A percentile compares a stretch with the other conserved stretches of the same genome.
phyloP scores from a whole-genome alignment of 352 stramenopile genomes.

The Lagenidium giganteum region DNA sequence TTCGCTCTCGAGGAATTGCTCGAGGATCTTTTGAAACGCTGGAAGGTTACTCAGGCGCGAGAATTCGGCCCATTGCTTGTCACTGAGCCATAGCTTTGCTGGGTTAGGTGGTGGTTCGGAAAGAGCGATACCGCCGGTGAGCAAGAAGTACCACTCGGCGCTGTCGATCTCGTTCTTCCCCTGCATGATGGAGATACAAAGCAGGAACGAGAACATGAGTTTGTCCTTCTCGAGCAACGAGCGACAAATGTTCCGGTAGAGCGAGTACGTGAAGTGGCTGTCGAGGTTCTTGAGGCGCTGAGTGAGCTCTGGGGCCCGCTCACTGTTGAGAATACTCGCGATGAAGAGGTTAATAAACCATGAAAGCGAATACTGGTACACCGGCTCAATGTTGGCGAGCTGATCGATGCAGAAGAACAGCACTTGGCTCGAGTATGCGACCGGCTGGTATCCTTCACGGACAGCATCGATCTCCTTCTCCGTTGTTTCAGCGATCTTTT shows the following conservation, averaged over 20 bases:
- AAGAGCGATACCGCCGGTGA: slow-evolving; percentile 90
- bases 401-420: slow-evolving; percentile 95
- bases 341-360: slow-evolving; percentile 93
- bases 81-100: slow-evolving; percentile 84
- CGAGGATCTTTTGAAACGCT: slow-evolving; percentile 71
- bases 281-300: slow-evolving; percentile 81
- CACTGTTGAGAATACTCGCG: slow-evolving; percentile 83
- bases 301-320: slow-evolving; percentile 65
- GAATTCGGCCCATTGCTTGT: slow-evolving; percentile 93
- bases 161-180: slow-evolving; percentile 73
- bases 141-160: slow-evolving; percentile 91
- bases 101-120: slow-evolving; percentile 89
- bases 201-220: slow-evolving; percentile 90
- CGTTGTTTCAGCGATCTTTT: slow-evolving; percentile 86
- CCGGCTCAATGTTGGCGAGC: slow-evolving; percentile 91
- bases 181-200: slow-evolving; percentile 86
- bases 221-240: slow-evolving; percentile 93
- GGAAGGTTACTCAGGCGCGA: slow-evolving; percentile 79
- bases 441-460: slow-evolving; percentile 82
- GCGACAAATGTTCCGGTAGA: slow-evolving; percentile 91
- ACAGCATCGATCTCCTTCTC: slow-evolving; percentile 90
- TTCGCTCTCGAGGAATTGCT: slow-evolving; percentile 76
- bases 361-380: slow-evolving; percentile 91
- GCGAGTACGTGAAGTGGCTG: slow-evolving; percentile 88
- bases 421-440: slow-evolving; percentile 88